Percentiles rank a stretch among this genome's conserved stretches.
These are phyloP conservation scores for Tricharina praecox DNA, from an alignment of 495 filamentous ascomycete genomes.

Conservation along the genomic window DNA sequence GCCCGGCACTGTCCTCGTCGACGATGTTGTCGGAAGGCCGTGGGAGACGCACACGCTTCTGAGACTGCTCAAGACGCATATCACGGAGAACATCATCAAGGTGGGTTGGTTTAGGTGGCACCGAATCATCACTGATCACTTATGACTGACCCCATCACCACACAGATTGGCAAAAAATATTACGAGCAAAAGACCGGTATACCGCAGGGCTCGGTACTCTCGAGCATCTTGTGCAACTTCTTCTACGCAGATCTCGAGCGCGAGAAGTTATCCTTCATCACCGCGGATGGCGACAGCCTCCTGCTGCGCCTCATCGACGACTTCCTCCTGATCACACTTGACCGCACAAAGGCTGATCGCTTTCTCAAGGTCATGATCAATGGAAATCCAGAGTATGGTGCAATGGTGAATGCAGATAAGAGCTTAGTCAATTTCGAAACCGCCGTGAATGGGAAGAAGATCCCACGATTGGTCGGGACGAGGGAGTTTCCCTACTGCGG, in stretches of 20 bases:
- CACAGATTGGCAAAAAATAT: conserved; percentile 66
- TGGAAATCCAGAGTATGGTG: conserved; percentile 63
- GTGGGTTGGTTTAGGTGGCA: conserved; percentile 3
- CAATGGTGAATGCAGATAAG: conserved; percentile 59
- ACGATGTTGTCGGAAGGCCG: conserved; percentile 33
- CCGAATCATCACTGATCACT: too few relatives aligned
- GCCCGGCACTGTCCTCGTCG: conserved; percentile 59
- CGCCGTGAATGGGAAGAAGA: conserved; percentile 36
- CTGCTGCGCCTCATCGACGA: conserved; percentile 78
- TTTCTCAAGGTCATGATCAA: conserved; percentile 67
- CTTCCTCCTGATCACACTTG: conserved; percentile 70
- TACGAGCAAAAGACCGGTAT: conserved; percentile 81
- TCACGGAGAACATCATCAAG: conserved; percentile 66
- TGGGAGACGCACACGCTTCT: conserved; percentile 45
- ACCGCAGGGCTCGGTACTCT: conserved; percentile 80
- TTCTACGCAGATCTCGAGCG: conserved; percentile 80
- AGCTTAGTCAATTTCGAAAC: conserved; percentile 72
- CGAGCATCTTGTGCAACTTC: conserved; percentile 74
- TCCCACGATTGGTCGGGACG: conserved; percentile 36
- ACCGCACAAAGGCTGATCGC: conserved; percentile 41
- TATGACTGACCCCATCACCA: too few relatives aligned
- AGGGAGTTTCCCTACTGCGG: conserved; percentile 76
- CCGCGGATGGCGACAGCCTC: conserved; percentile 38
- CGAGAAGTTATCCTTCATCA: conserved; percentile 48
- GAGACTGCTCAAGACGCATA: conserved; percentile 53